phyloP scores from a whole-genome alignment of 1,284 basidiomycete species.

The Phlebopus sp. region DNA sequence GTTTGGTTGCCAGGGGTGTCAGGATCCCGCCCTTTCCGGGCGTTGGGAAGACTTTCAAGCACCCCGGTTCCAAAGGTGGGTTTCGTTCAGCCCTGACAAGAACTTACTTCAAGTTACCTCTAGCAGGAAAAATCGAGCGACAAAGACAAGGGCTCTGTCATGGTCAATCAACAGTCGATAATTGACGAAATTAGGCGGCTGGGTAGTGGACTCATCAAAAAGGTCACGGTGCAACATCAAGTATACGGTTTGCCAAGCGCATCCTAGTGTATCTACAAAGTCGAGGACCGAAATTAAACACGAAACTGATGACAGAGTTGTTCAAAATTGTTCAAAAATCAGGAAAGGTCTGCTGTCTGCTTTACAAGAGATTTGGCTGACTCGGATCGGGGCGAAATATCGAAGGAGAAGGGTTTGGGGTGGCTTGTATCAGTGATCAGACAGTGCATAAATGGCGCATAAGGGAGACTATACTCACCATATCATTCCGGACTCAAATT shows the following conservation, averaged over 20 bases:
- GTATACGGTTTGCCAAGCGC: neutral
- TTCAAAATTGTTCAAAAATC: neutral
- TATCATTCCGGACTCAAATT: constrained; percentile 46
- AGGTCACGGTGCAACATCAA: constrained; percentile 37
- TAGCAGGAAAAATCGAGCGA: constrained; percentile 45
- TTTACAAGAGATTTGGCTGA: constrained; percentile 26
- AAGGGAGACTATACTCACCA: constrained; percentile 30
- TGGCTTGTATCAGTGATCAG: constrained; percentile 20
- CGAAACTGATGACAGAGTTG: too few relatives aligned
- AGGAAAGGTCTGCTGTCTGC: constrained; percentile 27
- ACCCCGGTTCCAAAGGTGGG: constrained; percentile 44
- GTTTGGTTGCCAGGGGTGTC: constrained; percentile 83
- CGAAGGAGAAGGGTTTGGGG: constrained; percentile 28
- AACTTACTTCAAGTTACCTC: constrained; percentile 18
- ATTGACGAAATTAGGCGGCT: constrained; percentile 79
- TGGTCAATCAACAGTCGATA: constrained; percentile 69
- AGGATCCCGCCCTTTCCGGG: constrained; percentile 67
- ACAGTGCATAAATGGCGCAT: neutral
- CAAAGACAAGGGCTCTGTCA: constrained; percentile 64
- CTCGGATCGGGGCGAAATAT: constrained; percentile 33
- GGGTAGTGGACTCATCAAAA: constrained; percentile 68
- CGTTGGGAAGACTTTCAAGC: constrained; percentile 79
- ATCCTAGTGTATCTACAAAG: too few relatives aligned
- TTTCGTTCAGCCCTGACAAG: neutral
- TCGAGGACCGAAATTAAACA: too few relatives aligned